Evolutionary conservation across 2,329 filamentous ascomycete species (phyloP).

Genomic region (Botrytis elliptica): DNA sequence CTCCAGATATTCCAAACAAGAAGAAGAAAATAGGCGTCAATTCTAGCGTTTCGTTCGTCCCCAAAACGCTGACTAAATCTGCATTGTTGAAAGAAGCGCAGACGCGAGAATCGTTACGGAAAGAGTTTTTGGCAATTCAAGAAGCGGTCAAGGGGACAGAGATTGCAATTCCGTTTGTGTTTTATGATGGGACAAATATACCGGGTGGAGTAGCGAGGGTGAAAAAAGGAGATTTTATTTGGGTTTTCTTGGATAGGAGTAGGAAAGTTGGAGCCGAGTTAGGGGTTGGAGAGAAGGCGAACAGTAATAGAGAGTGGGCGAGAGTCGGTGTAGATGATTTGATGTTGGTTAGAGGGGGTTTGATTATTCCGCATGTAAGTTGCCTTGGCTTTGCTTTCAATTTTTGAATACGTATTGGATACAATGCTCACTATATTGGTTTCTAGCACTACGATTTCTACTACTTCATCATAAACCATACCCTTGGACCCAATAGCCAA

Average conservation of each 20-base stretch:
- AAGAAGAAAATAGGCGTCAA: conserved; percentile 60
- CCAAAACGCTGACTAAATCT: conserved; percentile 74
- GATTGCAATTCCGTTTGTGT: conserved; percentile 90
- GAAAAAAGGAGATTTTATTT: conserved; percentile 90
- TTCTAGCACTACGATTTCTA: conserved; percentile 92
- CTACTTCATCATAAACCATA: conserved; percentile 91
- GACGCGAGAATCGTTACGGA: conserved; percentile 69
- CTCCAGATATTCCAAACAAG: conserved; percentile 29
- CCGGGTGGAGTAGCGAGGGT: conserved; percentile 81
- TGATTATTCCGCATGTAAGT: conserved; percentile 92
- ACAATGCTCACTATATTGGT: conserved; percentile 30
- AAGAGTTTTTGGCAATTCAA: conserved; percentile 79
- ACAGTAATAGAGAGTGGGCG: conserved; percentile 78
- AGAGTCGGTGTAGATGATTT: conserved; percentile 92
- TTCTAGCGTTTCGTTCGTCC: conserved; percentile 58
- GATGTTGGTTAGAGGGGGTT: conserved; percentile 84
- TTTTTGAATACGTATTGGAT: not conserved
- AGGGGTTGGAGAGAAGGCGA: conserved; percentile 63
- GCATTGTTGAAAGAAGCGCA: conserved; percentile 76
- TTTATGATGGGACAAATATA: conserved; percentile 91
- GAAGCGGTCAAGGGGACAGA: conserved; percentile 86
- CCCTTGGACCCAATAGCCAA: conserved; percentile 66
- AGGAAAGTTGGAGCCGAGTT: conserved; percentile 85
- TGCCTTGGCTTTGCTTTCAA: not conserved
- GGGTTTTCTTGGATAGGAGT: conserved; percentile 90